Evolutionary conservation across 2,329 filamentous ascomycete genomes (phyloP).

Genomic region (Ophiostoma populinum): DNA sequence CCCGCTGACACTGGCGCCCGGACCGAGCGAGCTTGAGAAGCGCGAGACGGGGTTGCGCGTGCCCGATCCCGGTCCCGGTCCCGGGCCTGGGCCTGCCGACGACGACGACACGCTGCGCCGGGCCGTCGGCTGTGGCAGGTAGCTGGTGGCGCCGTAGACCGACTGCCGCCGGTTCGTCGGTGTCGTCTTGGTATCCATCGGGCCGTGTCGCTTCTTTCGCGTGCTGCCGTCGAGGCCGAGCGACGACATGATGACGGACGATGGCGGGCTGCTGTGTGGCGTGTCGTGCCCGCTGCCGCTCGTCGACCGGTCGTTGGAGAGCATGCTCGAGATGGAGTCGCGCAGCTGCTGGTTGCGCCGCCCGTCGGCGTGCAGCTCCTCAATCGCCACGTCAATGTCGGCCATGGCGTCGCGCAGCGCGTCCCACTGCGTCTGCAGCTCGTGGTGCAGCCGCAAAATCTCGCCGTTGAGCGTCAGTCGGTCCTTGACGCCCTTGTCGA

Average conservation of each 20-base stretch:
- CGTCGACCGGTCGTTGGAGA: constrained; percentile 65
- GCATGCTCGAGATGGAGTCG: constrained; percentile 83
- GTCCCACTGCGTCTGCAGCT: constrained; percentile 72
- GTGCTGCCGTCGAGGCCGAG: constrained; percentile 25
- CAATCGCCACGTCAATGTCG: constrained; percentile 57
- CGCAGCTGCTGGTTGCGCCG: constrained; percentile 55
- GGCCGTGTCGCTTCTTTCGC: constrained; percentile 21
- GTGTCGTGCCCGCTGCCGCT: constrained; percentile 53
- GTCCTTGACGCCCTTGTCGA: constrained; percentile 88
- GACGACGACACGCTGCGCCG: constrained; percentile 27
- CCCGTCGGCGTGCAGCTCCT: constrained; percentile 48
- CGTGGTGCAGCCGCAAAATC: constrained; percentile 68
- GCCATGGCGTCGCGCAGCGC: constrained; percentile 58
- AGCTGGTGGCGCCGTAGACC: constrained; percentile 27
- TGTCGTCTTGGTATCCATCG: constrained; percentile 16
- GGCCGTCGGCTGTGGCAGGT: constrained; percentile 26
- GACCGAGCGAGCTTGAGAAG: constrained; percentile 7
- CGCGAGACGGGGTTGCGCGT: constrained; percentile 23
- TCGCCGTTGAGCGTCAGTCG: constrained; percentile 94
- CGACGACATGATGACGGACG: constrained; percentile 42
- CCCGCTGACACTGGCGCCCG: not conserved
- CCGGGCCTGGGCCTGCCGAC: constrained; percentile 26
- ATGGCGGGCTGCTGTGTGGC: constrained; percentile 48
- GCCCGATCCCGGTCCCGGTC: constrained; percentile 24
- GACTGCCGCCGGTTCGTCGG: constrained; percentile 27